Percentiles rank a stretch among this genome's conserved stretches.
These are phyloP conservation scores for Apiospora hydei DNA, from an alignment of 2,329 filamentous ascomycete species.

Conservation along the genomic window DNA sequence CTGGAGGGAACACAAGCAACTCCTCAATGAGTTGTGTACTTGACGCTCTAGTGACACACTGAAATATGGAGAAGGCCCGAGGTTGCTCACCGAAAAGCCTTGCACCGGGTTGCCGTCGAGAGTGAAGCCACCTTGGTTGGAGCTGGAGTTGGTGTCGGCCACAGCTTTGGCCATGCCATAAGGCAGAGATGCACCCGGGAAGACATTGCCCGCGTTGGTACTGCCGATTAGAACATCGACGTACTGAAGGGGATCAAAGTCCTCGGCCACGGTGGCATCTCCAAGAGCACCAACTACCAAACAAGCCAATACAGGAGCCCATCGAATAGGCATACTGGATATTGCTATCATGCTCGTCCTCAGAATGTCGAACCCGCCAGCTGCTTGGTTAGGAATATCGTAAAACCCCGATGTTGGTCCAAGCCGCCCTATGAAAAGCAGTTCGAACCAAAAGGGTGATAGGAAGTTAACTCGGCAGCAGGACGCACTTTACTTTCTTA, in stretches of 20 bases:
- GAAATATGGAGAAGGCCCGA: neutral
- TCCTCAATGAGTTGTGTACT: neutral
- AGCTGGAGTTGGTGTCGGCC: slow-evolving; percentile 59
- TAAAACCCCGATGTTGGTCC: neutral
- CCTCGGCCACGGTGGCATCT: slow-evolving; percentile 24
- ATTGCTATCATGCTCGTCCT: neutral
- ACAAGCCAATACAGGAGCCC: neutral
- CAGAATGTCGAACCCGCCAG: neutral
- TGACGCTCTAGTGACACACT: neutral
- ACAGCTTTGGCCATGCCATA: slow-evolving; percentile 62
- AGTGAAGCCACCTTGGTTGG: slow-evolving; percentile 65
- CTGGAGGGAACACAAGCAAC: neutral
- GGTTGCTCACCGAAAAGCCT: slow-evolving; percentile 55
- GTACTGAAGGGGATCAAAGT: slow-evolving; percentile 48
- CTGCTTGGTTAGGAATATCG: too few relatives aligned
- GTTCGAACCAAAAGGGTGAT: neutral
- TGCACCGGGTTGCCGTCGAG: slow-evolving; percentile 57
- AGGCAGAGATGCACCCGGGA: slow-evolving; percentile 49
- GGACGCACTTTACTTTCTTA: too few relatives aligned
- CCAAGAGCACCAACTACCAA: neutral
- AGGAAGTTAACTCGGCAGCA: neutral
- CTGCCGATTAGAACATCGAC: slow-evolving; percentile 63
- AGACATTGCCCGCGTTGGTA: slow-evolving; percentile 55
- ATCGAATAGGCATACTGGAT: neutral
- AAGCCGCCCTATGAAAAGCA: neutral